phyloP scores from a whole-genome alignment of 2,329 filamentous ascomycete species.

The Colletotrichum camelliae region DNA sequence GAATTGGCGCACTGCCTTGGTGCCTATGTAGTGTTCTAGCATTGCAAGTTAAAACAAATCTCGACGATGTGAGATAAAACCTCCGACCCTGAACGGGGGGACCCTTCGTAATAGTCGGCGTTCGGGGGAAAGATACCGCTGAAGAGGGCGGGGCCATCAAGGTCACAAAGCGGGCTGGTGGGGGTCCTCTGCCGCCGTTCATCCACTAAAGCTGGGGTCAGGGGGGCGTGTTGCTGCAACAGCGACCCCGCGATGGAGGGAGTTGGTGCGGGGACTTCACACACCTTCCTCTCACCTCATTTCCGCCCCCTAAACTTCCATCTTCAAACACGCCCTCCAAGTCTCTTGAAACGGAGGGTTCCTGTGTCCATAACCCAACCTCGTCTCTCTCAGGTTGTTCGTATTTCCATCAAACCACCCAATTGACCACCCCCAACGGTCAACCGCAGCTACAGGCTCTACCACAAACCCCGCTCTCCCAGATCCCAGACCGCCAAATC shows the following conservation, averaged over 20 bases:
- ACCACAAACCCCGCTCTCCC: neutral
- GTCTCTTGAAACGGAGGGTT: neutral
- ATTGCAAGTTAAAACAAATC: neutral
- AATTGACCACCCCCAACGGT: neutral
- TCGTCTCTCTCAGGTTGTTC: neutral
- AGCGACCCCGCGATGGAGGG: conserved; percentile 12
- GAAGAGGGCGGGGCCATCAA: conserved; percentile 4
- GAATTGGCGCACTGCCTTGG: neutral
- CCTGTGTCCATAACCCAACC: neutral
- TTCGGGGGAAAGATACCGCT: conserved; percentile 17
- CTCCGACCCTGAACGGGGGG: neutral
- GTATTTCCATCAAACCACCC: neutral
- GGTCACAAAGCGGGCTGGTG: conserved; percentile 4
- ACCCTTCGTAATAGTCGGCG: neutral
- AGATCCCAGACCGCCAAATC: neutral
- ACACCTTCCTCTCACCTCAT: neutral
- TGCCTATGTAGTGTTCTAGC: neutral
- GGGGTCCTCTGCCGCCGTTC: neutral
- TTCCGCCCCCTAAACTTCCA: neutral
- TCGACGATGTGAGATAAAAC: neutral
- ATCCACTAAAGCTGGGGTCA: neutral
- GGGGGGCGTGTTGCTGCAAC: neutral
- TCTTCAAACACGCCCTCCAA: neutral
- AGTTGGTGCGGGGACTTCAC: conserved; percentile 18
- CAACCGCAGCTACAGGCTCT: neutral